Percentiles rank a stretch among this genome's conserved stretches.
Conservation (phyloP, 495 filamentous ascomycete genomes). For the Daldinia loculata region DNA sequence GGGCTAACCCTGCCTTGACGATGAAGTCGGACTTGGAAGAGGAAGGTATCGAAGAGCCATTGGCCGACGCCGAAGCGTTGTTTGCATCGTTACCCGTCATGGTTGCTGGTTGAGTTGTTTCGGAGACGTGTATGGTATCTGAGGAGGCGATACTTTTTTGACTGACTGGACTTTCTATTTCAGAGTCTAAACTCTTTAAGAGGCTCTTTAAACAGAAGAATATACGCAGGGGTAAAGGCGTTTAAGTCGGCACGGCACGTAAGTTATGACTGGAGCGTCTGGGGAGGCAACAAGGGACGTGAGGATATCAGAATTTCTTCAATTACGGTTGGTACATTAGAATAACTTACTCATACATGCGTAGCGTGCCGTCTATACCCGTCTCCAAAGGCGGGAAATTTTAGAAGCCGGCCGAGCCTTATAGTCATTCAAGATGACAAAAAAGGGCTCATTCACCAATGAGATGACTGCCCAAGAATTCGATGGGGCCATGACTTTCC, state of each 20-base stretch:
- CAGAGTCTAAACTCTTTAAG: background rate
- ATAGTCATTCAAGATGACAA: constrained; percentile 20
- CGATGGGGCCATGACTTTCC: constrained; percentile 20
- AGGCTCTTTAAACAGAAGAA: background rate
- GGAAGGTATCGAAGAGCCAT: constrained; percentile 30
- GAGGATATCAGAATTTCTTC: constrained; percentile 16
- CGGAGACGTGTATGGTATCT: background rate
- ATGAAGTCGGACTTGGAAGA: constrained; percentile 60
- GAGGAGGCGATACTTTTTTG: constrained; percentile 4
- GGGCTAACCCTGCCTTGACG: constrained; percentile 91
- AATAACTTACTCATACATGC: constrained; percentile 16
- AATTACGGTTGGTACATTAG: background rate
- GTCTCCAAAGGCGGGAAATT: constrained; percentile 6
- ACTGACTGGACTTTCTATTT: background rate
- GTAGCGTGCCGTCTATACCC: constrained; percentile 23
- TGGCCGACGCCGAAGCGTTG: constrained; percentile 23
- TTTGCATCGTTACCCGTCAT: constrained; percentile 43
- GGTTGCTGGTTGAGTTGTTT: constrained; percentile 9
- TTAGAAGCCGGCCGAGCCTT: constrained; percentile 20
- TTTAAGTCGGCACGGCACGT: background rate
- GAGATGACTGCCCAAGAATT: constrained; percentile 16
- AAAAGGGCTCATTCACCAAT: constrained; percentile 27
- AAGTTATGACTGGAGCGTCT: background rate
- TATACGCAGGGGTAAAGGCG: background rate
- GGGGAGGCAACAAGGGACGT: constrained; percentile 6